Evolutionary conservation across 2,329 filamentous ascomycete species (phyloP), one percentile per base, ranked within the genome.

Genomic region (Hysterium pulicare): DNA sequence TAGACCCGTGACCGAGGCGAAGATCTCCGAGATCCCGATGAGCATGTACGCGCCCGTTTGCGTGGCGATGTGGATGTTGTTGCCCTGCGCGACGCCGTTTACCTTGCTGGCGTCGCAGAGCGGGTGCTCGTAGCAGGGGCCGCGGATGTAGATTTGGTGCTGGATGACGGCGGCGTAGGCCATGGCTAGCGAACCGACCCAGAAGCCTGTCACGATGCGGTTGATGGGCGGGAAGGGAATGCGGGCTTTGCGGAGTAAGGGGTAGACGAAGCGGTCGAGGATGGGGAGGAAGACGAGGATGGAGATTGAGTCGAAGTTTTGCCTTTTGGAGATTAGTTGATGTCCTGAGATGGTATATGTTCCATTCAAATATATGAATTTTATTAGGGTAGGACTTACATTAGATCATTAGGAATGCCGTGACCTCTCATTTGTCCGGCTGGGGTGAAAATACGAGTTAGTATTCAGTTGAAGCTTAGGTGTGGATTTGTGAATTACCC

Each of bases 111-210:
- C 64, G 10, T 52, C 50, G 50, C 65, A 68, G 10, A 59, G 49
- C 1, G 71, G 70, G 0, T 54, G 35, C 4, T 68, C 66, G 61
- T 75, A 79, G 59, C 77, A 80, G 5, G 77, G 77, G 0, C 73
- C 73, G 6, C 71, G 53, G 15, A 61, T 56, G 68, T 81, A 81
- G 55, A 81, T 79, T 57, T 76, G 69, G 53, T 79, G 71, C 59
- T 81, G 78, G 5, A 81, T 72, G 41, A 79, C 73, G 21, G 76
- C 76, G 21, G 77, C 77, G 61, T 79, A 79, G 9, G 66, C 65
- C 68, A 79, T 72, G 46, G 76, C 62, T 10, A 78, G 71, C 23
- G 74, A 61, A 22, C 77, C 69, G 38, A 80, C 58, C 42, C 76
- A 72, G 59, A 75, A 76, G 36, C 72, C 74, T 31, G 79, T 69